Conservation (phyloP, 371 early-diverging fungal genomes). For the Phascolomyces articulosus region DNA sequence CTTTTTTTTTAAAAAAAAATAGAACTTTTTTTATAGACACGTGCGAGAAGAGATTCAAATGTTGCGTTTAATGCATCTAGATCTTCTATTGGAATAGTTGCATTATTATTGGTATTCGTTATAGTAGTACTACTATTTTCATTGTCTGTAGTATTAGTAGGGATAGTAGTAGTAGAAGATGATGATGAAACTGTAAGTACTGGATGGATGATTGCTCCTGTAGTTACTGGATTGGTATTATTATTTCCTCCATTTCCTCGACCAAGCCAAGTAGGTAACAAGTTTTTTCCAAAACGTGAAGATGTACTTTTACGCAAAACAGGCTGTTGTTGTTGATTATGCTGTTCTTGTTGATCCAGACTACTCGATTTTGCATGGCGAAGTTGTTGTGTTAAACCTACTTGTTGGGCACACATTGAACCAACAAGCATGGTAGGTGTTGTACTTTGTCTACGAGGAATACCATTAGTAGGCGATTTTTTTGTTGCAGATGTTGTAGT, state of each 20-base stretch:
- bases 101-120: not conserved
- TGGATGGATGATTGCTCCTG: not conserved
- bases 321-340: not conserved
- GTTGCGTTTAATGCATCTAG: constrained; percentile 4
- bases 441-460: not conserved
- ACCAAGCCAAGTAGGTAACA: constrained; percentile 46
- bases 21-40: not conserved
- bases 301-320: constrained; percentile 34
- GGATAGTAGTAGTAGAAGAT: too few relatives aligned
- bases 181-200: constrained; percentile 5
- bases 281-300: constrained; percentile 42
- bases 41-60: constrained; percentile 18
- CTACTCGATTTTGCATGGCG: constrained; percentile 9
- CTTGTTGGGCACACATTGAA: not conserved
- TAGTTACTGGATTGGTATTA: not conserved
- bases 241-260: constrained; percentile 14
- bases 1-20: constrained; percentile 1
- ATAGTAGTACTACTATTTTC: not conserved
- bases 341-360: constrained; percentile 6
- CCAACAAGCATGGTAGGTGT: not conserved
- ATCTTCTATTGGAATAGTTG: not conserved
- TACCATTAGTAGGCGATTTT: not conserved
- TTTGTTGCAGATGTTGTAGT: not conserved
- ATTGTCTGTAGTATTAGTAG: not conserved
- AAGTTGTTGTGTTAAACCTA: constrained; percentile 3